Percentiles rank a stretch among this genome's conserved stretches.
Conservation (phyloP, 345 rosid genomes). For the Bretschneidera sinensis region DNA sequence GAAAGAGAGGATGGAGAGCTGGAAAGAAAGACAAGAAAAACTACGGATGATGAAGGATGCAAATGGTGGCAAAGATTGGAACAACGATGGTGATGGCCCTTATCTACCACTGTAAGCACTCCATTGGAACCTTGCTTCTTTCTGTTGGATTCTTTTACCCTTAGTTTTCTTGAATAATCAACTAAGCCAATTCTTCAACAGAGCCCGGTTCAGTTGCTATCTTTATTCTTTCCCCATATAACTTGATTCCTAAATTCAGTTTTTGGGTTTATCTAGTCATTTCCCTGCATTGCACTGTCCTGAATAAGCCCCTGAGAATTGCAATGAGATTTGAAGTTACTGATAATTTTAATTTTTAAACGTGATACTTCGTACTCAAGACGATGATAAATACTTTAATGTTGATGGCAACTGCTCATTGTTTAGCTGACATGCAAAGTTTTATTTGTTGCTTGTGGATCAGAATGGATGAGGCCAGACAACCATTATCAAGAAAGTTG, state of each 20-base stretch:
- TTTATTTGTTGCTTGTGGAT: conserved; percentile 22
- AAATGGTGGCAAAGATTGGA: conserved; percentile 20
- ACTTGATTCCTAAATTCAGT: too few relatives aligned
- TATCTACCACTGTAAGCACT: conserved; percentile 42
- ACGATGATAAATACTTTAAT: not conserved
- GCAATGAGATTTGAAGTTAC: too few relatives aligned
- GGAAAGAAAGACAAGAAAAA: conserved; percentile 35
- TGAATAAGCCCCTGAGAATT: too few relatives aligned
- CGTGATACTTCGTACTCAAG: too few relatives aligned
- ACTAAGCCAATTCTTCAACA: not conserved
- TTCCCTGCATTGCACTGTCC: too few relatives aligned
- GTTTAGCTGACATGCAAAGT: too few relatives aligned
- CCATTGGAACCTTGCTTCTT: not conserved
- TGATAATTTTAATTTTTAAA: too few relatives aligned
- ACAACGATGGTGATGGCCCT: conserved; percentile 17
- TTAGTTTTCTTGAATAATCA: not conserved
- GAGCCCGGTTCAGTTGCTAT: too few relatives aligned
- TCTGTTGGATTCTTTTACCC: not conserved
- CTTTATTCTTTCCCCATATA: too few relatives aligned
- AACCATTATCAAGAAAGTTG: conserved; percentile 48
- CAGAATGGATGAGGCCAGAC: conserved; percentile 58
- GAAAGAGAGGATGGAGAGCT: conserved; percentile 52
- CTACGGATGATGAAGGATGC: conserved; percentile 9
- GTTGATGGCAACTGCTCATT: not conserved
- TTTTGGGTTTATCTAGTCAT: too few relatives aligned